Percentiles rank a stretch among this genome's conserved stretches.
Conservation (phyloP, 2,329 filamentous ascomycete genomes). For the Phaeophleospora eucalypticola region DNA sequence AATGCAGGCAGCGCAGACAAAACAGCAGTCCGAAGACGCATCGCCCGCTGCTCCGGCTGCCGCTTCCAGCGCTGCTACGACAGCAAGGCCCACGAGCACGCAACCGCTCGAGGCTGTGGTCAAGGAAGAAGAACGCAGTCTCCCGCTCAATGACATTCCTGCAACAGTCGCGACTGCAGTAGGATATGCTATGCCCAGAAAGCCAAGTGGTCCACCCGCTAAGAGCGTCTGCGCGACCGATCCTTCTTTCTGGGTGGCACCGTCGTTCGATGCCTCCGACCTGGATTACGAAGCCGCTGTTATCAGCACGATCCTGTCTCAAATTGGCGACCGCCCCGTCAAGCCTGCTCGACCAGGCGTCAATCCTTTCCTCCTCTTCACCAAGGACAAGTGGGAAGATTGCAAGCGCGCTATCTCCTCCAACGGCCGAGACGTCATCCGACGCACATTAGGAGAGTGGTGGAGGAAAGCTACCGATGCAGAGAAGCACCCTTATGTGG, state of each 20-base stretch:
- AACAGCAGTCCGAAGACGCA: background rate
- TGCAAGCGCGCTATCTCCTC: conserved; percentile 61
- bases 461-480: conserved; percentile 76
- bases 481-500: conserved; percentile 71
- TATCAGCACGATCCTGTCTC: conserved; percentile 51
- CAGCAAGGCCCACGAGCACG: no score
- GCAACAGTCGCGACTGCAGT: conserved; percentile 3
- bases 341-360: conserved; percentile 69
- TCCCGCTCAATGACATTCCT: conserved; percentile 5
- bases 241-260: conserved; percentile 30
- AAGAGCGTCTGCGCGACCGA: conserved; percentile 32
- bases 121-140: conserved; percentile 24
- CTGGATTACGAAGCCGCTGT: conserved; percentile 56
- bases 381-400: conserved; percentile 65
- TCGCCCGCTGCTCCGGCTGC: background rate
- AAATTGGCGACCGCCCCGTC: conserved; percentile 70
- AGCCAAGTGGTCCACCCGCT: conserved; percentile 22
- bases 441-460: conserved; percentile 80
- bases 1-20: background rate
- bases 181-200: conserved; percentile 4
- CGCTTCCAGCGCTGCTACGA: background rate
- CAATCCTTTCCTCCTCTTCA: conserved; percentile 87
- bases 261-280: conserved; percentile 31
- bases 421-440: conserved; percentile 70
- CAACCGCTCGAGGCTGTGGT: conserved; percentile 11